Conservation (phyloP, 2,329 filamentous ascomycete genomes). For the Botrytis cinerea region DNA sequence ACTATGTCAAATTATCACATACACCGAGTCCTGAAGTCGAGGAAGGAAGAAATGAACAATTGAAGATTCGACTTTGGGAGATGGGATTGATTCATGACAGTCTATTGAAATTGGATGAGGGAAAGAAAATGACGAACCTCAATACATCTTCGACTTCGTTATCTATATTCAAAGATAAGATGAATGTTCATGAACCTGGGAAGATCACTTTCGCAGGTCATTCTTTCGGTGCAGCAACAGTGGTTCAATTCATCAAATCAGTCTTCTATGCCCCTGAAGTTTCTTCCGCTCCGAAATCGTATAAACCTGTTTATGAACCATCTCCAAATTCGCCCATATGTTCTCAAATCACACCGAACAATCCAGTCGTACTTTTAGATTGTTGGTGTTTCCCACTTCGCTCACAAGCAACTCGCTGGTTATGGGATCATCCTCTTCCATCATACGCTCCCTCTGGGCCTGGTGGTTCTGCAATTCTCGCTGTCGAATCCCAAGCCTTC, state of each 20-base stretch:
- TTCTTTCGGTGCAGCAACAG: conserved; percentile 76
- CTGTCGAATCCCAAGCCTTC: conserved; percentile 75
- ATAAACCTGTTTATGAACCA: conserved; percentile 64
- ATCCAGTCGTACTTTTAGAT: conserved; percentile 70
- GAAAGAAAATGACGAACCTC: conserved; percentile 52
- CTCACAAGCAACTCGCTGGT: conserved; percentile 59
- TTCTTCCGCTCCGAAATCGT: conserved; percentile 48
- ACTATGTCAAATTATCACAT: conserved; percentile 60
- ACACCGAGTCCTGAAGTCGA: conserved; percentile 65
- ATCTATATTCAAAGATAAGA: conserved; percentile 57
- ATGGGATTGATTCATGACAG: conserved; percentile 70
- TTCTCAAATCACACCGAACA: conserved; percentile 67
- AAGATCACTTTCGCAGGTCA: conserved; percentile 76
- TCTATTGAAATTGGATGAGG: conserved; percentile 64
- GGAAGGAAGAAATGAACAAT: conserved; percentile 66
- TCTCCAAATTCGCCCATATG: conserved; percentile 56
- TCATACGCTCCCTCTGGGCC: conserved; percentile 57
- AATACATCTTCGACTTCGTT: conserved; percentile 55
- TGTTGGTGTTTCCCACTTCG: conserved; percentile 78
- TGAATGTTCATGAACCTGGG: conserved; percentile 71
- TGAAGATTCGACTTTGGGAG: conserved; percentile 78
- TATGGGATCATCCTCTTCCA: conserved; percentile 74
- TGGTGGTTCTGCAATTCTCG: conserved; percentile 62
- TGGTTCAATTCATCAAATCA: conserved; percentile 76
- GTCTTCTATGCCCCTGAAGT: conserved; percentile 63